phyloP scores from a whole-genome alignment of 306 rosid genomes.

The Alnus glutinosa region DNA sequence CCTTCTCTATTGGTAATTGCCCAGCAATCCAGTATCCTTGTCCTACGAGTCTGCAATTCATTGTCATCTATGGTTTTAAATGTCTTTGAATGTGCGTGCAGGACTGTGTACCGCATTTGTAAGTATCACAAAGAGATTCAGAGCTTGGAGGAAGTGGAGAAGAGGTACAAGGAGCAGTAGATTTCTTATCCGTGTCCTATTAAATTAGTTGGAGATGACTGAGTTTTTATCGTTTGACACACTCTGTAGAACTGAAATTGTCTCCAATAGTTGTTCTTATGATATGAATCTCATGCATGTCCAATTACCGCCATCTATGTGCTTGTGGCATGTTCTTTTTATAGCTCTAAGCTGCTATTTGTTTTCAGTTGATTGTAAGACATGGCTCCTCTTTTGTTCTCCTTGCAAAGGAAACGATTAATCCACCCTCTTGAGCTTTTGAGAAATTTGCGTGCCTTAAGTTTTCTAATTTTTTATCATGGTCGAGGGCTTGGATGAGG shows the following conservation, averaged over 20 bases:
- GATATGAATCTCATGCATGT: neutral
- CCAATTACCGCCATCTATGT: neutral
- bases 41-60: slow-evolving; percentile 7
- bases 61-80: slow-evolving; percentile 6
- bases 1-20: slow-evolving; percentile 81
- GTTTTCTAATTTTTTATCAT: neutral
- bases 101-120: slow-evolving; percentile 72
- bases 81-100: slow-evolving; percentile 41
- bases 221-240: neutral
- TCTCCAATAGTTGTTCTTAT: neutral
- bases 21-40: slow-evolving; percentile 13
- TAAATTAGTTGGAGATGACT: slow-evolving; percentile 23
- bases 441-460: neutral
- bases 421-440: neutral
- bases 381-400: neutral
- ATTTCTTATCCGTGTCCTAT: slow-evolving; percentile 16
- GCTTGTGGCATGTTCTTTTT: slow-evolving; percentile 1
- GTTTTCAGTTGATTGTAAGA: neutral
- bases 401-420: neutral
- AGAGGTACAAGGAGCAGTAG: slow-evolving; percentile 73
- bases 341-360: neutral
- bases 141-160: slow-evolving; percentile 84
- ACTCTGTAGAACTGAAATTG: neutral
- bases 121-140: slow-evolving; percentile 76
- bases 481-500: neutral